Percentiles rank a stretch among this genome's conserved stretches.
phyloP scores from a whole-genome alignment of 371 early-diverging fungal species.

The Saksenaea oblongispora region DNA sequence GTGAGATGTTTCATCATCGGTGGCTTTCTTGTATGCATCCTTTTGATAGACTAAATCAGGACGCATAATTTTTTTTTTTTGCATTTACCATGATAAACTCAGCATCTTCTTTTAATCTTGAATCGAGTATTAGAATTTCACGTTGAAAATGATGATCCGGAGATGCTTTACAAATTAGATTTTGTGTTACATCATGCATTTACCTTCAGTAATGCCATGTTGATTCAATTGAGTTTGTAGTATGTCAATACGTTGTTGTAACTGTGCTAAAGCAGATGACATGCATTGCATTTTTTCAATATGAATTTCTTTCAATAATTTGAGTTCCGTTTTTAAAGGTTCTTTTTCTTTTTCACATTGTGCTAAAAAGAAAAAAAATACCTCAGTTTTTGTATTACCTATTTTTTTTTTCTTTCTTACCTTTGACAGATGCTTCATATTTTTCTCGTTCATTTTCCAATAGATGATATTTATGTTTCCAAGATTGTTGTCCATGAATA shows the following conservation, averaged over 20 bases:
- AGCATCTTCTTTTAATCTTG: conserved; percentile 28
- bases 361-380: conserved; percentile 15
- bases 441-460: conserved; percentile 37
- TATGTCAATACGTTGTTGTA: conserved; percentile 16
- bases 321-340: conserved; percentile 26
- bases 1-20: conserved; percentile 13
- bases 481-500: conserved; percentile 7
- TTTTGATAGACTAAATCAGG: not conserved
- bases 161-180: conserved; percentile 4
- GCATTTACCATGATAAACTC: conserved; percentile 29
- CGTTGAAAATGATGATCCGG: conserved; percentile 8
- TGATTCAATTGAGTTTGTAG: conserved; percentile 23
- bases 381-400: not conserved
- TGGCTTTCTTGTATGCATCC: conserved; percentile 21
- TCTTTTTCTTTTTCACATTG: conserved; percentile 35
- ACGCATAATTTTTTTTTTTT: not conserved
- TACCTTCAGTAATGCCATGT: conserved; percentile 32
- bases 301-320: conserved; percentile 34
- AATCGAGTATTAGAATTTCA: conserved; percentile 7
- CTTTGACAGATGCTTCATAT: conserved; percentile 31
- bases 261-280: conserved; percentile 25
- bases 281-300: conserved; percentile 34
- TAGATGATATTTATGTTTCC: conserved; percentile 30
- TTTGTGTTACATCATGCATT: conserved; percentile 9
- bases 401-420: conserved; percentile 9